Evolutionary conservation across 257 asterid genomes (phyloP).

Genomic region (Mentha longifolia): DNA sequence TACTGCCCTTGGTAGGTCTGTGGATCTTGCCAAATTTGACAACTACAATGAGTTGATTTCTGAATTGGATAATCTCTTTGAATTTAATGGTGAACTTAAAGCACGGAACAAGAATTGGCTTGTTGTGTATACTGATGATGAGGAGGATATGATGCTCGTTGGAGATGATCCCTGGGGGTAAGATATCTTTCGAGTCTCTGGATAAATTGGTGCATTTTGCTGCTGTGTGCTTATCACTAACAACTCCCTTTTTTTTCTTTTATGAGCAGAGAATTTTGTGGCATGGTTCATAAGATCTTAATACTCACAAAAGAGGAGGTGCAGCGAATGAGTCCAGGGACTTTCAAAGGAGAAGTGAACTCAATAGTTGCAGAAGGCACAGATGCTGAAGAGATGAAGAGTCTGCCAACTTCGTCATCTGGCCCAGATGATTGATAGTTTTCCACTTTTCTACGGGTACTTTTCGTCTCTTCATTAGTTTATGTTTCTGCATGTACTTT

Average conservation of each 20-base stretch:
- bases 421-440: slow-evolving; percentile 56
- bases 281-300: slow-evolving; percentile 85
- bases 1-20: slow-evolving; percentile 94
- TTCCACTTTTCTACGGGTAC: slow-evolving; percentile 31
- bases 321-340: slow-evolving; percentile 81
- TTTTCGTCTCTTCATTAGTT: background rate
- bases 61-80: slow-evolving; percentile 82
- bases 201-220: background rate
- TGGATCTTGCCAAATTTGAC: slow-evolving; percentile 83
- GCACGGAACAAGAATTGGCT: slow-evolving; percentile 76
- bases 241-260: background rate
- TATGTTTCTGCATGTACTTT: background rate
- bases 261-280: slow-evolving; percentile 76
- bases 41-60: slow-evolving; percentile 72
- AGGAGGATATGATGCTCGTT: slow-evolving; percentile 99
- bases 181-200: slow-evolving; percentile 32
- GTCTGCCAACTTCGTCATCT: slow-evolving; percentile 54
- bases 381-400: slow-evolving; percentile 68
- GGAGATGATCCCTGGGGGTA: slow-evolving; percentile 99
- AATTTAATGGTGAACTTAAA: slow-evolving; percentile 83
- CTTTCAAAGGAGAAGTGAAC: slow-evolving; percentile 73
- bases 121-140: slow-evolving; percentile 91
- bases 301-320: slow-evolving; percentile 88
- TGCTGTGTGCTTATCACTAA: slow-evolving; percentile 11
- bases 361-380: slow-evolving; percentile 66